Base-by-base conservation (phyloP, 2,329 filamentous ascomycete genomes). In the Hansfordia pulvinata region DNA sequence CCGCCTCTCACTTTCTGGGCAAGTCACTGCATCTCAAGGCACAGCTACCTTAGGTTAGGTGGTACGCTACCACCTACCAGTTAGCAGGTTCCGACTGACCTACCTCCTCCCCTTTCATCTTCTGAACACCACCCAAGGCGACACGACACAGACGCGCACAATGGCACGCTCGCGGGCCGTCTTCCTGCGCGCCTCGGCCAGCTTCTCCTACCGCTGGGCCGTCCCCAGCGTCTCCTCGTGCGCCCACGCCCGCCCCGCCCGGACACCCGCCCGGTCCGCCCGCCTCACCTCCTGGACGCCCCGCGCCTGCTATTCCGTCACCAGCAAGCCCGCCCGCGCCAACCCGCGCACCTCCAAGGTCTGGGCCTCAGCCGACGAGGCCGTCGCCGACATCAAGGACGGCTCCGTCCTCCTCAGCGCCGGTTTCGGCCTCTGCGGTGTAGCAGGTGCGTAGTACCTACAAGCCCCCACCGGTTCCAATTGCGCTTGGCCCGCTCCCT, bases 381-480 rank as follows among this genome's bases (percentile, higher is more conserved):
- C 80, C 5, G 67, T 85, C 20, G 66, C 69, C 3, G 79, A 83
- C 43, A 56, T 86, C 30, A 60, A 75, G 44, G 76, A 77, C 40
- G 70, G 79, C 29, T 74, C 71, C 8, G 79, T 70, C 0, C 60
- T 88, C 19, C 58, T 88, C 29, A 83, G 79, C 44, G 76, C 80
- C 10, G 82, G 81, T 2, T 88, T 88, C 47, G 82, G 82, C n/a
- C 64, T 88, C 9, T 86, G 78, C 39, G 81, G 81, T 36, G 76
- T 85, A 11, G 71, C 75, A 29, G 69, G 71, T 73, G 53, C 29
- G 56, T 41, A 24, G 23, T 8, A n/a, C 12, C 22, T 8, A 20
- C n/a, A n/a, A n/a, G n/a, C n/a, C n/a, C n/a, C n/a, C n/a, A n/a
- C n/a, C n/a, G n/a, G n/a, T n/a, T n/a, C n/a, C n/a, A n/a, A n/a